These are phyloP conservation scores for Halenospora varia DNA, from an alignment of 495 filamentous ascomycete species.

Conservation along the genomic window DNA sequence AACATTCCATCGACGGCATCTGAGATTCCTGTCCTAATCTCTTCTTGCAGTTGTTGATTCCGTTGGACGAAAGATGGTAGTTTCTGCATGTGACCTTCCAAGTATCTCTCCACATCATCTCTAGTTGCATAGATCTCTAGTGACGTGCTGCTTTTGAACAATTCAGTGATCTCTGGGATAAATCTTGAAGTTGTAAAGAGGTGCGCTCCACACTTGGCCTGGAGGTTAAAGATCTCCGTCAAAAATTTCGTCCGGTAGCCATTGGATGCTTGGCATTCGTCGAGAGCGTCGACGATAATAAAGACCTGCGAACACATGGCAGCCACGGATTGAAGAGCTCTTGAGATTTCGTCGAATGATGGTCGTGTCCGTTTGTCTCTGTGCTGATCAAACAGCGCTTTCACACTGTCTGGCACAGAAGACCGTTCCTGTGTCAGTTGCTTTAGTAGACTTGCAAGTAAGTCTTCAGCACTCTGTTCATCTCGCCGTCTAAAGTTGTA, in stretches of 20 bases:
- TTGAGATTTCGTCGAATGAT: slow-evolving; percentile 29
- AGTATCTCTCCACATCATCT: slow-evolving; percentile 14
- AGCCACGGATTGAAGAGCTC: slow-evolving; percentile 26
- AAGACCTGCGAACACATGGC: slow-evolving; percentile 28
- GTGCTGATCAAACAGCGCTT: slow-evolving; percentile 23
- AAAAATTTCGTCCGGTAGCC: slow-evolving; percentile 29
- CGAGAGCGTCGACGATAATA: slow-evolving; percentile 44
- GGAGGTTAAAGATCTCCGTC: slow-evolving; percentile 28
- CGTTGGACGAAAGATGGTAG: not conserved
- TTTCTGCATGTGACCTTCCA: slow-evolving; percentile 6
- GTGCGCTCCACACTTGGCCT: slow-evolving; percentile 22
- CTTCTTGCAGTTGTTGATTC: slow-evolving; percentile 11
- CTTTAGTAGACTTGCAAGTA: slow-evolving; percentile 35
- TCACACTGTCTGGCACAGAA: slow-evolving; percentile 23
- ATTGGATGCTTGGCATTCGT: slow-evolving; percentile 33
- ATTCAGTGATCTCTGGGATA: slow-evolving; percentile 24
- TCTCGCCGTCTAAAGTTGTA: slow-evolving; percentile 34
- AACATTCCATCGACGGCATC: slow-evolving; percentile 15
- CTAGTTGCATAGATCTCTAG: slow-evolving; percentile 24
- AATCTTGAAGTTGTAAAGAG: slow-evolving; percentile 31
- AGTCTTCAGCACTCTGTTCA: slow-evolving; percentile 27
- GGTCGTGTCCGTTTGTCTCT: slow-evolving; percentile 25
- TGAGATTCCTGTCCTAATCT: slow-evolving; percentile 6
- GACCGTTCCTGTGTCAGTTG: slow-evolving; percentile 30
- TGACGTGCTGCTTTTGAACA: slow-evolving; percentile 23